Percentiles rank a stretch among this genome's conserved stretches.
phyloP scores from a whole-genome alignment of 2,329 filamentous ascomycete genomes.

The Ophidiomyces ophidiicola region DNA sequence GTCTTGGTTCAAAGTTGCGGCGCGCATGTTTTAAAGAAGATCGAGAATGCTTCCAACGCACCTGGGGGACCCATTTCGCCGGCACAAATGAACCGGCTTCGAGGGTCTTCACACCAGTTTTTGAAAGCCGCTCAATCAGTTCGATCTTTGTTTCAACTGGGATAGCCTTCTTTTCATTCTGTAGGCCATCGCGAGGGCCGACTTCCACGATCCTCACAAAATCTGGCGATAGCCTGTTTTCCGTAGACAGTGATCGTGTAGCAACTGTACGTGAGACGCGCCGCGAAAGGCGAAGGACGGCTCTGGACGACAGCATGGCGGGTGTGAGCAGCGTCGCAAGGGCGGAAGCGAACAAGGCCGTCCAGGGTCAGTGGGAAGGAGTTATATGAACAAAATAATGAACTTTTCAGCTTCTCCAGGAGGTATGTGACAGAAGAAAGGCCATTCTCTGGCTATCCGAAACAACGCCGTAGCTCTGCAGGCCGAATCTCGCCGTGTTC shows the following conservation, averaged over 20 bases:
- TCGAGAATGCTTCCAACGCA: conserved; percentile 18
- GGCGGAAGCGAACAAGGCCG: too few species aligned
- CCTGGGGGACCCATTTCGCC: conserved; percentile 45
- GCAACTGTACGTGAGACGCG: conserved; percentile 18
- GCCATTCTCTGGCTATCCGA: too few species aligned
- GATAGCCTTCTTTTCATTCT: conserved; percentile 42
- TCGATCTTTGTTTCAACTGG: conserved; percentile 39
- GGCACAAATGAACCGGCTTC: conserved; percentile 44
- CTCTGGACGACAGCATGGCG: conserved; percentile 22
- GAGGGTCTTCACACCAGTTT: conserved; percentile 39
- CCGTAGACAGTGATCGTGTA: conserved; percentile 27
- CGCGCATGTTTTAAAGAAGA: not conserved
- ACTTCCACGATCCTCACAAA: conserved; percentile 44
- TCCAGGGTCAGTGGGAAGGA: too few species aligned
- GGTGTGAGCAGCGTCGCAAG: not conserved
- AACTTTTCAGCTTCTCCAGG: too few species aligned
- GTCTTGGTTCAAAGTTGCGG: not conserved
- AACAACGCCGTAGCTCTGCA: too few species aligned
- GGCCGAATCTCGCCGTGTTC: too few species aligned
- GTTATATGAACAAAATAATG: too few species aligned
- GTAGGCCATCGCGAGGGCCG: conserved; percentile 42
- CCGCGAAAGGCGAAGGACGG: conserved; percentile 22
- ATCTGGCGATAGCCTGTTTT: conserved; percentile 34
- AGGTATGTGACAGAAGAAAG: too few species aligned
- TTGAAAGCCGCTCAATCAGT: conserved; percentile 37